Conservation (phyloP, 257 asterid genomes). For the Cynanchum wilfordii region DNA sequence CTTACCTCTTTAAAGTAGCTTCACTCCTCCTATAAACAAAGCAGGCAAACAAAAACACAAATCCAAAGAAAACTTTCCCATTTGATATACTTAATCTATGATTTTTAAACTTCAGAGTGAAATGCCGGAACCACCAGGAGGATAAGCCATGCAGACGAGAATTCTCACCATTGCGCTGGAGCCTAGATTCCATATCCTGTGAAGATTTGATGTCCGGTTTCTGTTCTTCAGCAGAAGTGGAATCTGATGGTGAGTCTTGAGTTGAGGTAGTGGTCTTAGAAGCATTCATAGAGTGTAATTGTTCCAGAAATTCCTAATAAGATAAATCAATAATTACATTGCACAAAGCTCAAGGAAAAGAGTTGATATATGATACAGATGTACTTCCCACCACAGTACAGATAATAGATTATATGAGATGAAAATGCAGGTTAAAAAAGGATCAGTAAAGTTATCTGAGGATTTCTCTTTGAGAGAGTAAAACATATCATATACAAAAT, state of each 20-base stretch:
- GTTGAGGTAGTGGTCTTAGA: constrained; percentile 40
- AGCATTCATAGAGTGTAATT: constrained; percentile 49
- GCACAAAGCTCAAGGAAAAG: not conserved
- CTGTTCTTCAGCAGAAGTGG: constrained; percentile 29
- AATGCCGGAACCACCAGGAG: constrained; percentile 62
- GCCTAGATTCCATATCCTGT: constrained; percentile 30
- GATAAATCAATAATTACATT: not conserved
- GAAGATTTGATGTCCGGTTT: constrained; percentile 26
- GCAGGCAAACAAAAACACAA: constrained; percentile 41
- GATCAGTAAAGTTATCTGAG: not conserved
- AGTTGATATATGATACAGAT: not conserved
- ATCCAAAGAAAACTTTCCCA: constrained; percentile 53
- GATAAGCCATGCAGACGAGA: constrained; percentile 38
- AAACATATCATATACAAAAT: not conserved
- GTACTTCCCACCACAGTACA: not conserved
- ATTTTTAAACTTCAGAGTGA: constrained; percentile 58
- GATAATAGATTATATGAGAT: not conserved
- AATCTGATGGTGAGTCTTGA: constrained; percentile 33
- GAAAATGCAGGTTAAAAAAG: not conserved
- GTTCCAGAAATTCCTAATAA: constrained; percentile 73
- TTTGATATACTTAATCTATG: constrained; percentile 39
- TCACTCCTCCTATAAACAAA: constrained; percentile 54
- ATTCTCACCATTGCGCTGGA: constrained; percentile 21
- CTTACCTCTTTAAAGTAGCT: constrained; percentile 57
- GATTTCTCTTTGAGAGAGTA: not conserved